These are phyloP conservation scores for Gonapodya prolifera DNA, from an alignment of 192 early-diverging fungal genomes.

Conservation along the genomic window DNA sequence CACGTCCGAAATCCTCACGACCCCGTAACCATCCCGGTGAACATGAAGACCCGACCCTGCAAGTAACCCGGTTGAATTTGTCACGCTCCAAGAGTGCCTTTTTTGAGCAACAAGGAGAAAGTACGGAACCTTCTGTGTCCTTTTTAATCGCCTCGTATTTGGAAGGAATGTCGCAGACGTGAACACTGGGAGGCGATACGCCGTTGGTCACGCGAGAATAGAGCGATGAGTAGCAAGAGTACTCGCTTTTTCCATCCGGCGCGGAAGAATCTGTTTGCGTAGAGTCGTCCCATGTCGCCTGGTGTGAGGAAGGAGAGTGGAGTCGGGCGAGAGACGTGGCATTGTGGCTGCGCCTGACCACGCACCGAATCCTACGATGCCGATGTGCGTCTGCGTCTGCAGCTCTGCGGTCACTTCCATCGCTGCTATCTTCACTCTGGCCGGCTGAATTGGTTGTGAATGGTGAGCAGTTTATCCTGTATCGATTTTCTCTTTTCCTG, in stretches of 20 bases:
- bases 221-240: background rate
- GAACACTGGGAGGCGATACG: conserved; percentile 36
- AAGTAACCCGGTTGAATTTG: conserved; percentile 9
- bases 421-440: background rate
- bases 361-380: conserved; percentile 70
- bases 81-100: background rate
- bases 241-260: conserved; percentile 68
- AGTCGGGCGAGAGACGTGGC: no score
- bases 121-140: conserved; percentile 36
- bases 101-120: background rate
- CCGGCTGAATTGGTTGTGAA: background rate
- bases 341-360: background rate
- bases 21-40: conserved; percentile 66
- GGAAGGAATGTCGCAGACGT: conserved; percentile 77
- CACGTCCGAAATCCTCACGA: conserved; percentile 72
- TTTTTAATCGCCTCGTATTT: conserved; percentile 51
- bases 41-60: conserved; percentile 41
- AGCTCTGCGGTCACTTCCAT: background rate
- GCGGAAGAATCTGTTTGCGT: conserved; percentile 53
- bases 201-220: background rate
- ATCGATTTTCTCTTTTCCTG: background rate
- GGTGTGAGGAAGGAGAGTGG: conserved; percentile 9
- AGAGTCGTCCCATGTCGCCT: conserved; percentile 92
- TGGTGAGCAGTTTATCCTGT: background rate
- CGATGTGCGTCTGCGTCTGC: conserved; percentile 57